phyloP scores from a whole-genome alignment of 2,329 filamentous ascomycete genomes.

The Aureobasidium sp. region DNA sequence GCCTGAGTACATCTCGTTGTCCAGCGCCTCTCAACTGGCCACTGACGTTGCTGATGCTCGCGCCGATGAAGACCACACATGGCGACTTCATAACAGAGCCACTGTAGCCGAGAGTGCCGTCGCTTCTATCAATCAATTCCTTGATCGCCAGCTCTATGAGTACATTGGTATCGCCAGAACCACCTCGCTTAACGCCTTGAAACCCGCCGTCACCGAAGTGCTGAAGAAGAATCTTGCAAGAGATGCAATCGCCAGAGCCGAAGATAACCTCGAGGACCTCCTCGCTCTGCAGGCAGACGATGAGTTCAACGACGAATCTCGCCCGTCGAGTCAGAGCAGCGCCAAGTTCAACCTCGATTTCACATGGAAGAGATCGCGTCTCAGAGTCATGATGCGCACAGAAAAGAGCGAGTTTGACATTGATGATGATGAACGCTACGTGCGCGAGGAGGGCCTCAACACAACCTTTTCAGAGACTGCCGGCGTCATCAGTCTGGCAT shows the following conservation, averaged over 20 bases:
- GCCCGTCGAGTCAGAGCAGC: slow-evolving; percentile 22
- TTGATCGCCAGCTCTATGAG: slow-evolving; percentile 88
- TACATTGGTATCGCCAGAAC: slow-evolving; percentile 76
- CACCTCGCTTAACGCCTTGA: slow-evolving; percentile 65
- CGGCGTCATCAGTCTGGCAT: slow-evolving; percentile 68
- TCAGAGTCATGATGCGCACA: slow-evolving; percentile 97
- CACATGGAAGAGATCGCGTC: slow-evolving; percentile 85
- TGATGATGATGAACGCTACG: slow-evolving; percentile 87
- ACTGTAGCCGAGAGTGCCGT: slow-evolving; percentile 67
- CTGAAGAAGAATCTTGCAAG: slow-evolving; percentile 83
- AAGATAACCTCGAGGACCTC: slow-evolving; percentile 83
- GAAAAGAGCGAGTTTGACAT: slow-evolving; percentile 95
- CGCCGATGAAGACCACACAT: slow-evolving; percentile 50
- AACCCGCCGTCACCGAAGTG: slow-evolving; percentile 77
- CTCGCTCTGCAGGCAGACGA: slow-evolving; percentile 68
- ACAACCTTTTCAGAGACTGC: slow-evolving; percentile 43
- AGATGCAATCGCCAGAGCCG: slow-evolving; percentile 73
- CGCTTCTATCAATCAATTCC: slow-evolving; percentile 76
- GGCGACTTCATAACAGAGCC: slow-evolving; percentile 54
- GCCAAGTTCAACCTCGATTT: slow-evolving; percentile 80
- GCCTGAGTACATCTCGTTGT: slow-evolving; percentile 79
- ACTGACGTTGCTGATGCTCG: slow-evolving; percentile 56
- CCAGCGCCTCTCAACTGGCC: slow-evolving; percentile 85
- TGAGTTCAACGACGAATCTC: slow-evolving; percentile 48
- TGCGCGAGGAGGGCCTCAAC: slow-evolving; percentile 70